Evolutionary conservation across 1,284 basidiomycete genomes (phyloP).

Genomic region (Microbotryomycetes sp.): DNA sequence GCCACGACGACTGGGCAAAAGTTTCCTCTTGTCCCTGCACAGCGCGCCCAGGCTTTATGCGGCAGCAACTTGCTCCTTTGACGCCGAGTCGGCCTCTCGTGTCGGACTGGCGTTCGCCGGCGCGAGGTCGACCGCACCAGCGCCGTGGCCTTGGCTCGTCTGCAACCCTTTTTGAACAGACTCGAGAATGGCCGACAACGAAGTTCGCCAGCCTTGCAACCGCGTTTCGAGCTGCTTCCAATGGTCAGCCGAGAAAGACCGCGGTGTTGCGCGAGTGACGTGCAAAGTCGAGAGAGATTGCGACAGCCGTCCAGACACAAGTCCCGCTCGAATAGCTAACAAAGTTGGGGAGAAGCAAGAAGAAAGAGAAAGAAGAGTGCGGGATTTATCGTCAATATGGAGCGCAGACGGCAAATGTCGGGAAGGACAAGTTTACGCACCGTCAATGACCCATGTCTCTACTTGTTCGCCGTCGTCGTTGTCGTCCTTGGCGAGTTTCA

Average conservation of each 20-base stretch:
- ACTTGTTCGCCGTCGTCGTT: conserved; percentile 58
- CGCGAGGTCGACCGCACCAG: background rate
- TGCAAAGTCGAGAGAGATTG: conserved; percentile 70
- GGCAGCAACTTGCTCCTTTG: no score
- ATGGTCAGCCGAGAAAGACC: conserved; percentile 67
- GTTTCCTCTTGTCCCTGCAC: no score
- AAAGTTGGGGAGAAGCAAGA: background rate
- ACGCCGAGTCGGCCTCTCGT: no score
- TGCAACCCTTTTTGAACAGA: conserved; percentile 47
- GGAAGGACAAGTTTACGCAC: conserved; percentile 43
- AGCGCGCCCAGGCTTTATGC: no score
- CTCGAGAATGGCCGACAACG: conserved; percentile 59
- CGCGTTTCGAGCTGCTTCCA: conserved; percentile 77
- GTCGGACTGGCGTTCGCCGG: background rate
- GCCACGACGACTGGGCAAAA: no score
- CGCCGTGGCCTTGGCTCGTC: background rate
- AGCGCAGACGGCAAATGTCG: background rate
- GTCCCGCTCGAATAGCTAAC: conserved; percentile 72
- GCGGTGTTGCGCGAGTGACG: conserved; percentile 67
- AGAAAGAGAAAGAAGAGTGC: background rate
- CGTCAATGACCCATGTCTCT: conserved; percentile 87
- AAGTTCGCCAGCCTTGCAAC: conserved; percentile 69
- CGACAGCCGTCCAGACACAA: conserved; percentile 76
- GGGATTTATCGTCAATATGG: background rate
- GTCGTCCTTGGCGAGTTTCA: conserved; percentile 52